Conservation (phyloP, 208 protist genomes). For the Leptomonas pyrrhocoris region DNA sequence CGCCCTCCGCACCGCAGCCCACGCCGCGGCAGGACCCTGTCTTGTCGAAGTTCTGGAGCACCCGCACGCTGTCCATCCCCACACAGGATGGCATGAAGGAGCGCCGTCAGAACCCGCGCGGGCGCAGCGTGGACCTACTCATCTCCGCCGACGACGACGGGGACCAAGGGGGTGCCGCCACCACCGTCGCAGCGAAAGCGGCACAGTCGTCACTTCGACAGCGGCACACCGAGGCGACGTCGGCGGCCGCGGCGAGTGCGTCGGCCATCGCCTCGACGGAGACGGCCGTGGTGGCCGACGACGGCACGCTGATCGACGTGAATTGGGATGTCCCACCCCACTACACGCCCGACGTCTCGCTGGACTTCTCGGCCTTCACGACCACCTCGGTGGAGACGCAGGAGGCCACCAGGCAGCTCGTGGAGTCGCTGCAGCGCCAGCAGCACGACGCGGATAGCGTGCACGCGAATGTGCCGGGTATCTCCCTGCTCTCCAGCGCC, state of each 20-base stretch:
- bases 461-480: conserved; percentile 17
- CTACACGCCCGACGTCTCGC: conserved; percentile 48
- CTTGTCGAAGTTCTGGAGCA: conserved; percentile 17
- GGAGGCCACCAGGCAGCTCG: conserved; percentile 37
- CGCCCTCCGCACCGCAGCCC: conserved; percentile 17
- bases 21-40: conserved; percentile 3
- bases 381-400: conserved; percentile 61
- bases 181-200: neutral
- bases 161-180: no score
- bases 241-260: neutral
- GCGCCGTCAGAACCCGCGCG: neutral
- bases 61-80: conserved; percentile 9
- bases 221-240: neutral
- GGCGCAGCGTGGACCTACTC: neutral
- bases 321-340: conserved; percentile 33
- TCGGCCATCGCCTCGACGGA: neutral
- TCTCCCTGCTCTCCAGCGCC: conserved; percentile 46
- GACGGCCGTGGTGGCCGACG: conserved; percentile 6
- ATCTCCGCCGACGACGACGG: no score
- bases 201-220: neutral
- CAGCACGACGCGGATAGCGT: conserved; percentile 15
- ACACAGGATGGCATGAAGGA: conserved; percentile 9
- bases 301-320: conserved; percentile 16
- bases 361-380: conserved; percentile 79
- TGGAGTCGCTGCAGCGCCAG: conserved; percentile 30